Evolutionary conservation across 2,329 filamentous ascomycete genomes (phyloP).

Genomic region (Aureobasidium sp.): DNA sequence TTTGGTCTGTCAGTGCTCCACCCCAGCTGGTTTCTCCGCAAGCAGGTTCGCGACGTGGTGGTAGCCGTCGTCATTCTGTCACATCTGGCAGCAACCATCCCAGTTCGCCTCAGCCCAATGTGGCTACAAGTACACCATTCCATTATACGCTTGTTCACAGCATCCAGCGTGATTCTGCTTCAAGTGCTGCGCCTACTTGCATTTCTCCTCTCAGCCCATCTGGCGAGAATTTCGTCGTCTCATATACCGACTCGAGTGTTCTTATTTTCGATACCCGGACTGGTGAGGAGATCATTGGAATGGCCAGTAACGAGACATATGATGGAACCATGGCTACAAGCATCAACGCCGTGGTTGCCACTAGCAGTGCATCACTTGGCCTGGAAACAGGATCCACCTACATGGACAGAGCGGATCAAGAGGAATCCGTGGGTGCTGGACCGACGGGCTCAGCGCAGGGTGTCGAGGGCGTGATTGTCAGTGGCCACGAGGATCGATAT

Average conservation of each 20-base stretch:
- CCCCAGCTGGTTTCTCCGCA: constrained; percentile 78
- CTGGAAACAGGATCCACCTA: constrained; percentile 64
- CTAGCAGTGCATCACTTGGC: constrained; percentile 53
- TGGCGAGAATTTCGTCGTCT: constrained; percentile 86
- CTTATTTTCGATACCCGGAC: constrained; percentile 87
- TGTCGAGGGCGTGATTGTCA: constrained; percentile 89
- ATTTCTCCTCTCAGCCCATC: constrained; percentile 79
- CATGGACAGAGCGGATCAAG: constrained; percentile 56
- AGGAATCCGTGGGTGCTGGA: constrained; percentile 66
- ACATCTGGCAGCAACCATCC: constrained; percentile 90
- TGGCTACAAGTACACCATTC: constrained; percentile 78
- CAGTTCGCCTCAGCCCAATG: constrained; percentile 79
- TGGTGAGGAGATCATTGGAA: constrained; percentile 82
- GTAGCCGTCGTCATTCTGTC: constrained; percentile 82
- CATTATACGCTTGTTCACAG: constrained; percentile 81
- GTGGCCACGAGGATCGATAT: constrained; percentile 91
- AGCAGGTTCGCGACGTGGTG: constrained; percentile 60
- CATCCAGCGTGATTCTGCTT: constrained; percentile 52
- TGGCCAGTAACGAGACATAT: constrained; percentile 92
- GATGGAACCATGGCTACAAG: constrained; percentile 74
- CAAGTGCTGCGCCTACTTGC: constrained; percentile 67
- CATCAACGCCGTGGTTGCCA: constrained; percentile 86
- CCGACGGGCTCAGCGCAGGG: constrained; percentile 69
- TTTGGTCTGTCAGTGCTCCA: constrained; percentile 90
- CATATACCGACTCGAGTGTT: constrained; percentile 82